Evolutionary conservation across 2,329 filamentous ascomycete genomes (phyloP).

Genomic region (Chaetothyriales sp.): DNA sequence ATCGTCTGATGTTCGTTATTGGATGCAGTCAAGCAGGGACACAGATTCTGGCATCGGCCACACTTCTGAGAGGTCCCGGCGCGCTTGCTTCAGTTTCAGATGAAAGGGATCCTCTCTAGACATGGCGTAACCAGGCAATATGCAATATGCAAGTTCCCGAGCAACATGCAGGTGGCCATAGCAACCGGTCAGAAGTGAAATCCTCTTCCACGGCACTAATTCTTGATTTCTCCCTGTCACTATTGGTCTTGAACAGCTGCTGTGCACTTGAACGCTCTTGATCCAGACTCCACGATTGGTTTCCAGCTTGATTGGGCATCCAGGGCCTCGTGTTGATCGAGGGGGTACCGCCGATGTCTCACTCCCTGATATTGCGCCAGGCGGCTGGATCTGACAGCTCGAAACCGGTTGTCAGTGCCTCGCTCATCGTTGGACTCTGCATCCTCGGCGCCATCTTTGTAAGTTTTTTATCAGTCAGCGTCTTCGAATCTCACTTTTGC

Average conservation of each 20-base stretch:
- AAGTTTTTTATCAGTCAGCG: neutral
- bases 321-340: neutral
- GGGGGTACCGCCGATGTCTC: neutral
- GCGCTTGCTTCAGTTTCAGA: neutral
- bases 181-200: neutral
- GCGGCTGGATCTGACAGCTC: neutral
- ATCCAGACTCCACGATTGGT: neutral
- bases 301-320: neutral
- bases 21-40: neutral
- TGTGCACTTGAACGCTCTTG: neutral
- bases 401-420: neutral
- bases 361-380: neutral
- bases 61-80: neutral
- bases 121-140: neutral
- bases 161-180: neutral
- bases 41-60: neutral
- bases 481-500: neutral
- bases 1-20: neutral
- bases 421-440: neutral
- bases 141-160: neutral
- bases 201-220: neutral
- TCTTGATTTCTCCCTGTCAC: neutral
- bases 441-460: neutral
- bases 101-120: neutral
- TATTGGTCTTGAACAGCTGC: neutral